phyloP scores from a whole-genome alignment of 2,329 filamentous ascomycete species.

The Epichloe aotearoae region DNA sequence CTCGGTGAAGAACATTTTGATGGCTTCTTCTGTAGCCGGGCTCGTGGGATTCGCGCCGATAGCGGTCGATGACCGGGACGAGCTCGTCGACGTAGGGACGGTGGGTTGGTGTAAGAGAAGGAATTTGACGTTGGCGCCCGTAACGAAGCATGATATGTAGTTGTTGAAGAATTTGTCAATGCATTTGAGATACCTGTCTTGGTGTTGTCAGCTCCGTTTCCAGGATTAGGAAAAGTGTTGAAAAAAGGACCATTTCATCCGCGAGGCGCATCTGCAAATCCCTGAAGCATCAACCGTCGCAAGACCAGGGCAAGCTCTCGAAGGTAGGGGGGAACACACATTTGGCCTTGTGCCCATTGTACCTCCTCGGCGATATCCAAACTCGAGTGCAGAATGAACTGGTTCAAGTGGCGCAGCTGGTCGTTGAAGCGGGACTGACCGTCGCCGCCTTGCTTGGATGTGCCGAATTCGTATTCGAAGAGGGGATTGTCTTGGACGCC shows the following conservation, averaged over 20 bases:
- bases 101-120: constrained; percentile 80
- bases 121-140: constrained; percentile 84
- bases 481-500: constrained; percentile 91
- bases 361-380: constrained; percentile 93
- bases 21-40: constrained; percentile 86
- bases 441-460: constrained; percentile 90
- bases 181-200: constrained; percentile 76
- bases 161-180: constrained; percentile 95
- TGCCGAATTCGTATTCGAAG: constrained; percentile 95
- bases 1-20: constrained; percentile 87
- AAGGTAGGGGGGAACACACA: constrained; percentile 38
- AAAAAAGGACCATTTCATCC: neutral
- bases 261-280: too few species aligned
- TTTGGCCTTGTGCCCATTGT: constrained; percentile 78
- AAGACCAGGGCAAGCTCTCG: neutral
- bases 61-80: constrained; percentile 48
- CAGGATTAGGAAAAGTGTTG: neutral
- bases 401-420: constrained; percentile 84
- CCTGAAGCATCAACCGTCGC: too few species aligned
- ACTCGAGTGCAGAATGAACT: constrained; percentile 90
- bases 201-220: neutral
- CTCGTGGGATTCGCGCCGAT: constrained; percentile 75
- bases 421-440: constrained; percentile 80
- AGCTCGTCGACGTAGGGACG: constrained; percentile 24
- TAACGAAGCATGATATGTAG: constrained; percentile 90